Conservation (phyloP, 179 eudicot genomes). For the Gypsophila paniculata region DNA sequence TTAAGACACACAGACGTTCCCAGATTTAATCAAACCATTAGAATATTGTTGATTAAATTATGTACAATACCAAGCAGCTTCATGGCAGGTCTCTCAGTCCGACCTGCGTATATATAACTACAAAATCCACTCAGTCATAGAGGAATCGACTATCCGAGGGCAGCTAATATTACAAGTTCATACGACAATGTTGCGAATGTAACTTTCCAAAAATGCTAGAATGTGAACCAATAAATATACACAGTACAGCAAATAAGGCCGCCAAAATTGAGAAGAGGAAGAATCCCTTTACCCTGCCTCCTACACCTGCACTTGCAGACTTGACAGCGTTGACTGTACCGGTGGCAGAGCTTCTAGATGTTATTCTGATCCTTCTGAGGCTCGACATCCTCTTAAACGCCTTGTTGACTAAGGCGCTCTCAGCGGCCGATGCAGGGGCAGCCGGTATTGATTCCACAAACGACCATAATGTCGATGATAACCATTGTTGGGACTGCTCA, state of each 20-base stretch:
- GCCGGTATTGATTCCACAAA: conserved; percentile 49
- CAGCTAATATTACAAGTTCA: conserved; percentile 17
- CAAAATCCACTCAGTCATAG: too few relatives aligned
- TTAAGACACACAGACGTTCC: too few relatives aligned
- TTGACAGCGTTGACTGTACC: conserved; percentile 12
- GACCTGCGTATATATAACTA: neutral
- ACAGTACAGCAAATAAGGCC: conserved; percentile 29
- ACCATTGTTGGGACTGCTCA: conserved; percentile 35
- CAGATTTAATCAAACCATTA: neutral
- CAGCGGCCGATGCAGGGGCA: conserved; percentile 50
- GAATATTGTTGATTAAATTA: neutral
- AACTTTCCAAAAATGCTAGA: conserved; percentile 16
- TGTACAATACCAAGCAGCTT: conserved; percentile 7
- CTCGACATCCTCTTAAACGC: conserved; percentile 43
- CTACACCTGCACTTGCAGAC: conserved; percentile 19
- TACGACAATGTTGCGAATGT: conserved; percentile 9
- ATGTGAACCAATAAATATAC: conserved; percentile 31
- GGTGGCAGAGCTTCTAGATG: conserved; percentile 24
- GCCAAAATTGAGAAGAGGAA: conserved; percentile 32
- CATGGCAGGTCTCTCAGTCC: conserved; percentile 4
- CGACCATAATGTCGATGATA: conserved; percentile 44
- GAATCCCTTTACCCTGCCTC: conserved; percentile 26
- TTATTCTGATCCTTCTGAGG: conserved; percentile 31
- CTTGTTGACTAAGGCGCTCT: conserved; percentile 37
- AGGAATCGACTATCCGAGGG: neutral